A percentile compares a stretch with the other conserved stretches of the same genome.
Conservation (phyloP, 1,284 basidiomycete genomes). For the Caloboletus inedulis region DNA sequence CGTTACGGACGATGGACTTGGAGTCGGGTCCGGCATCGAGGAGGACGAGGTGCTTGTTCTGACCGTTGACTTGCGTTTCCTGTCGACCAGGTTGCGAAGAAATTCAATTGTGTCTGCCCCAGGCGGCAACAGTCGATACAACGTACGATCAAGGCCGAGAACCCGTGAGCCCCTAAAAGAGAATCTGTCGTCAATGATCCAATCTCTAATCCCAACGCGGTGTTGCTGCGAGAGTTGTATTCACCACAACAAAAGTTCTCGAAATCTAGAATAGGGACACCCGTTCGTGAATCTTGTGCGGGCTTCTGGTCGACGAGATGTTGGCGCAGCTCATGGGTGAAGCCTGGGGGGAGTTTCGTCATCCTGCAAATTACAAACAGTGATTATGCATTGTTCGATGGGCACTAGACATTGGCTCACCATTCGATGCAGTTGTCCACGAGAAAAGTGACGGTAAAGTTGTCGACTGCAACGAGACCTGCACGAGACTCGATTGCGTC, state of each 20-base stretch:
- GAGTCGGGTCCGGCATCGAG: conserved; percentile 83
- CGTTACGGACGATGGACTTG: conserved; percentile 66
- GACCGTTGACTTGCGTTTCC: conserved; percentile 53
- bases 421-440: conserved; percentile 81
- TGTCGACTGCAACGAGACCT: conserved; percentile 41
- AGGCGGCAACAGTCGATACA: background rate
- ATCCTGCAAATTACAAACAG: conserved; percentile 47
- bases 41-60: conserved; percentile 50
- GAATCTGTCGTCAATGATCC: background rate
- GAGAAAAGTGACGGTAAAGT: conserved; percentile 59
- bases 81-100: conserved; percentile 23
- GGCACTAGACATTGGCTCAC: conserved; percentile 34
- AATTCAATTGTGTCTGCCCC: background rate
- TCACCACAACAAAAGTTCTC: conserved; percentile 76
- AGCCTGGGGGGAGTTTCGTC: conserved; percentile 73
- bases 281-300: conserved; percentile 50
- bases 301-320: conserved; percentile 55
- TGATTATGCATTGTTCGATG: background rate
- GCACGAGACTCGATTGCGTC: conserved; percentile 12
- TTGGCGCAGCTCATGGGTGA: conserved; percentile 65
- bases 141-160: conserved; percentile 71
- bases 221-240: background rate
- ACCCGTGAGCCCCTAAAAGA: conserved; percentile 70
- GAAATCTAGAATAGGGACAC: conserved; percentile 66
- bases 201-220: background rate